Base-by-base conservation (phyloP, 2,329 filamentous ascomycete species). In the Beauveria australis region DNA sequence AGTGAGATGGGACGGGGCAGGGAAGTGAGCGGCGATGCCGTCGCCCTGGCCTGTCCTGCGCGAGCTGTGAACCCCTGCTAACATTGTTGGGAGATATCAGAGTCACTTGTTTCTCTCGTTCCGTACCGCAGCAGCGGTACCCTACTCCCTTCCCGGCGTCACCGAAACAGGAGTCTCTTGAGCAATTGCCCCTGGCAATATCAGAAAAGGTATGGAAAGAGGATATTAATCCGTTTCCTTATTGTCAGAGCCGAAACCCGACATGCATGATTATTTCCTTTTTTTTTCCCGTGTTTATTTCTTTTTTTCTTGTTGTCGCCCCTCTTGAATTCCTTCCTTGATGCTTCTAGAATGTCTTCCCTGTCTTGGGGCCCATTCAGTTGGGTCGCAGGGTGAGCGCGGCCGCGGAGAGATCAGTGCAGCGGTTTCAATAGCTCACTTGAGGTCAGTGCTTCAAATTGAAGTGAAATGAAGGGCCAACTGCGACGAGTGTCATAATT, bases 261-360 rank as follows among this genome's bases (percentile, higher is more conserved):
- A 14, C 18, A 24, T 47, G 26, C 53, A 56, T 56, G 9, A 33
- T 33, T 56, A 44, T 52, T 37, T 43, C 14, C 14, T n/a, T 22
- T 26, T n/a, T 26, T 26, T 18, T 6, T 10, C 30, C 30, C 12
- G 12, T 18, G 2, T 12, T 33, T 3, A 1, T 43, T 54, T 19
- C 0, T 51, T 26, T 44, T 22, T 22, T 22, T 22, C 3, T 37
- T 24, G n/a, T 44, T 37, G 7, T 16, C 24, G 14, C 18, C n/a
- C 22, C n/a, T 43, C 24, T 5, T 47, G 26, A 2, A 40, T 52
- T 51, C 16, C 37, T 59, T 52, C 48, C 47, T 22, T 46, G 26
- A 26, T 49, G 47, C 56, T 59, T 59, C 56, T 52, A 59, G 56
- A 59, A 59, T 43, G 24, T 33, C 55, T 51, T 46, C 55, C 53